Percentiles rank a stretch among this genome's conserved stretches.
These are phyloP conservation scores for Circinella umbellata DNA, from an alignment of 371 early-diverging fungal species.

Conservation along the genomic window DNA sequence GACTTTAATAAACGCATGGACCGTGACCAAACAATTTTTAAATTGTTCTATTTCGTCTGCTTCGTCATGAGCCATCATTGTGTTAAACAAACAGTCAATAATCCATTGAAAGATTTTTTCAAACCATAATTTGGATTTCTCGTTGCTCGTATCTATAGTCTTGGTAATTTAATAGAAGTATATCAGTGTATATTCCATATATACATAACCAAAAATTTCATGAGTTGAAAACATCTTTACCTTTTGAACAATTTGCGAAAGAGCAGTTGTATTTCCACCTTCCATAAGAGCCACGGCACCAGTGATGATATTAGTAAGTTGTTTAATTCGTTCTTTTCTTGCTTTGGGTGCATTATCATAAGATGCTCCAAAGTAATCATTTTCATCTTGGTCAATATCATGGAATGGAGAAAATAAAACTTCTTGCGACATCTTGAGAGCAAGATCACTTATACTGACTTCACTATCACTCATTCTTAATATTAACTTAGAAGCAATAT, in stretches of 20 bases:
- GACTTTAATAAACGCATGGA: slow-evolving; percentile 50
- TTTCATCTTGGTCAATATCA: slow-evolving; percentile 38
- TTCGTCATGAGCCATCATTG: slow-evolving; percentile 61
- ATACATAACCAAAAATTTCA: neutral
- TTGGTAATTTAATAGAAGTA: neutral
- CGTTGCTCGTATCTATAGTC: slow-evolving; percentile 40
- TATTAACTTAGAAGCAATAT: slow-evolving; percentile 78
- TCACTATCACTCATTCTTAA: slow-evolving; percentile 84
- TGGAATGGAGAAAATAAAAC: slow-evolving; percentile 70
- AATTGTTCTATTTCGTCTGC: slow-evolving; percentile 37
- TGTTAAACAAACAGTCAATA: slow-evolving; percentile 56
- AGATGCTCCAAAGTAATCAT: slow-evolving; percentile 40
- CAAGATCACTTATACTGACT: slow-evolving; percentile 71
- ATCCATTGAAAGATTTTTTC: slow-evolving; percentile 62
- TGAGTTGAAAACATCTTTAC: slow-evolving; percentile 4
- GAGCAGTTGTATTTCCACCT: slow-evolving; percentile 23
- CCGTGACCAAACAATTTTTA: slow-evolving; percentile 40
- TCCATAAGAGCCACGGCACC: slow-evolving; percentile 51
- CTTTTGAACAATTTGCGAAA: slow-evolving; percentile 41
- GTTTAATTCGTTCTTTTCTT: slow-evolving; percentile 47
- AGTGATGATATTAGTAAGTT: slow-evolving; percentile 46
- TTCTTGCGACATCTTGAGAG: slow-evolving; percentile 73
- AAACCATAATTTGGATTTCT: slow-evolving; percentile 38
- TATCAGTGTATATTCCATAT: neutral
- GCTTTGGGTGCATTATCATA: slow-evolving; percentile 36